Evolutionary conservation across 78 protist species (phyloP).

Genomic region (Tieghemostelium lacteum): DNA sequence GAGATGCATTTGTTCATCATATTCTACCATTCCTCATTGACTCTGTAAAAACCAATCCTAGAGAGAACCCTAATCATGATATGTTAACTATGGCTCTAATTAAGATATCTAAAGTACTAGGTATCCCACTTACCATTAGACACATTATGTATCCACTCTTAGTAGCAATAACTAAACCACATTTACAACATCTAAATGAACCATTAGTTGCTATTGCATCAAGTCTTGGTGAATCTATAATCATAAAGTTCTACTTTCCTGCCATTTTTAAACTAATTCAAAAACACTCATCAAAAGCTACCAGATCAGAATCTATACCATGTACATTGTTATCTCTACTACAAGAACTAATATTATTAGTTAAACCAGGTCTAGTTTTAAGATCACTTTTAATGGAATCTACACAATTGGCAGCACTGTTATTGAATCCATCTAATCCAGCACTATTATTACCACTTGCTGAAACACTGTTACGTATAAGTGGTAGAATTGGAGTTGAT

Average conservation of each 20-base stretch:
- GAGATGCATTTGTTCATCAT: conserved; percentile 57
- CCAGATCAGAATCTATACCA: conserved; percentile 74
- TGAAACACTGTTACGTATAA: conserved; percentile 32
- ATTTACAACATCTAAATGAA: conserved; percentile 52
- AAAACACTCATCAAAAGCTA: conserved; percentile 65
- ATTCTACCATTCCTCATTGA: conserved; percentile 58
- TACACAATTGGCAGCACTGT: conserved; percentile 23
- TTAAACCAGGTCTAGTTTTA: conserved; percentile 60
- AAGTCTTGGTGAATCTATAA: conserved; percentile 46
- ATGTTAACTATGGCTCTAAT: conserved; percentile 40
- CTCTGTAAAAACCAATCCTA: conserved; percentile 52
- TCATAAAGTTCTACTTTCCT: conserved; percentile 67
- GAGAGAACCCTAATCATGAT: conserved; percentile 70
- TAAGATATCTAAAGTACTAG: conserved; percentile 29
- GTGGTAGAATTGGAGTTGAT: conserved; percentile 62
- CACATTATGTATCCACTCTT: conserved; percentile 73
- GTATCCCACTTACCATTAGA: conserved; percentile 66
- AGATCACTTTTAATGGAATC: conserved; percentile 53
- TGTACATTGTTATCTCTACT: conserved; percentile 46
- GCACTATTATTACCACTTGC: conserved; percentile 58
- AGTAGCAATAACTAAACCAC: conserved; percentile 64
- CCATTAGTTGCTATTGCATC: conserved; percentile 57
- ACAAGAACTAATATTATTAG: conserved; percentile 57
- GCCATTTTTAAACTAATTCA: conserved; percentile 50
- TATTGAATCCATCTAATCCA: conserved; percentile 67